Evolutionary conservation across 345 rosid genomes (phyloP).

Genomic region (Eucalyptus dawsonii): DNA sequence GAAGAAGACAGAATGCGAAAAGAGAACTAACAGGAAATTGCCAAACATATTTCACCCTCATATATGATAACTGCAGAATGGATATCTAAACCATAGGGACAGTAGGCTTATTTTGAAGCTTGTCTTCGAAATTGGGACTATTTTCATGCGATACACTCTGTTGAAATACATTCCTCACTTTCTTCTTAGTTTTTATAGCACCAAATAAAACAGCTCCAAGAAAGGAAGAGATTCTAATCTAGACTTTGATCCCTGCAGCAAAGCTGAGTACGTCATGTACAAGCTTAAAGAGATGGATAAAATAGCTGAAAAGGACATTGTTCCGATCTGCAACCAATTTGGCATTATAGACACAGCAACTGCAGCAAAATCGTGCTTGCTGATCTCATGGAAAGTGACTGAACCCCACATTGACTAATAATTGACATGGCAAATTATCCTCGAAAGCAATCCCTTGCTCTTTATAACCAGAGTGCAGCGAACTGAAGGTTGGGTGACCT

Average conservation of each 20-base stretch:
- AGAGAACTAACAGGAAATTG: not conserved
- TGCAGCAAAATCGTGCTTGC: constrained; percentile 39
- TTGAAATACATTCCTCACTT: not conserved
- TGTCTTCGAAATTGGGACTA: not conserved
- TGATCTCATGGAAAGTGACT: constrained; percentile 29
- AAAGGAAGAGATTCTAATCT: not conserved
- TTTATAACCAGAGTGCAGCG: not conserved
- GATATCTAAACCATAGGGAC: not conserved
- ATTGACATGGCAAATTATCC: not conserved
- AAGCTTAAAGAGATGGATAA: constrained; percentile 70
- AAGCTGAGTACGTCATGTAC: constrained; percentile 54
- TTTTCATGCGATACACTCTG: not conserved
- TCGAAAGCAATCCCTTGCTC: not conserved
- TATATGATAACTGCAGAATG: not conserved
- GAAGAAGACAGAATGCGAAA: not conserved
- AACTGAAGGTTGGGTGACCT: not conserved
- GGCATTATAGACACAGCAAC: constrained; percentile 25
- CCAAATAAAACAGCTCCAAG: not conserved
- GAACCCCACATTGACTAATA: not conserved
- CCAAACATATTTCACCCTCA: not conserved
- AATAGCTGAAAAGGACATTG: constrained; percentile 43
- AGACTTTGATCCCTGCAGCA: constrained; percentile 28
- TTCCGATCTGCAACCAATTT: constrained; percentile 41
- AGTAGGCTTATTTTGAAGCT: not conserved
- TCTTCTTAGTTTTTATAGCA: not conserved